Base-by-base conservation (phyloP, 176 grass and related monocot species). In the Paspalum vaginatum region DNA sequence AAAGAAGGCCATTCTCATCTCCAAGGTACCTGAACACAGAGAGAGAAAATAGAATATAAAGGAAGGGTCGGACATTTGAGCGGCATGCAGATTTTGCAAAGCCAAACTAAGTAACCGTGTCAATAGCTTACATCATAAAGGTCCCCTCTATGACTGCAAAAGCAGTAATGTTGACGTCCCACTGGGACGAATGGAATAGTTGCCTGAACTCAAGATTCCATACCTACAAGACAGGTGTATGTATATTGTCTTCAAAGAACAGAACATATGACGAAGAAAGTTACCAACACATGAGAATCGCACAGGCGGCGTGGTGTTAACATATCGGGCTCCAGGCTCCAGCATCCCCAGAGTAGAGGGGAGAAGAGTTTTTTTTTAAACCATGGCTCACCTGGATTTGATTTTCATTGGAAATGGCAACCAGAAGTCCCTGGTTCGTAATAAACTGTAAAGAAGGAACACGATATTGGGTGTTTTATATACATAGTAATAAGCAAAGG, bases 151-250 rank as follows among this genome's bases (percentile, higher is more conserved):
- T 84, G 78, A 91, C 88, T 79, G 92, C 84, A 91, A 98, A 98
- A 81, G 95, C 95, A 87, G 95, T 98, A 71, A 98, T 71, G 45
- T 94, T 98, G 71, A 61, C 63, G 25, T 94, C 92, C 95, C 95
- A 92, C 41, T 91, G 89, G 18, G 72, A 85, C 78, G 72, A 87
- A 78, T 77, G 76, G 85, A 92, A 92, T 68, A 94, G 84, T 58
- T 94, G 92, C 61, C 95, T 88, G 86, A 91, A 89, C 87, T 94
- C 95, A 83, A 98, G 87, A 85, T 98, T 98, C 95, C 95, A 98
- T 49, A 92, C 81, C 95, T 98, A 80, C 78, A 85, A 83, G 77
- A 67, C 7, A 48, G 2, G 12, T 2, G 78, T 20, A 14, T 50
- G 68, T 49, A 58, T 9, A 10, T 25, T 58, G 21, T 25, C 21